Evolutionary conservation across 169 alveolate genomes (phyloP), one percentile per base, ranked within the genome.

Genomic region (Cystoisospora suis): DNA sequence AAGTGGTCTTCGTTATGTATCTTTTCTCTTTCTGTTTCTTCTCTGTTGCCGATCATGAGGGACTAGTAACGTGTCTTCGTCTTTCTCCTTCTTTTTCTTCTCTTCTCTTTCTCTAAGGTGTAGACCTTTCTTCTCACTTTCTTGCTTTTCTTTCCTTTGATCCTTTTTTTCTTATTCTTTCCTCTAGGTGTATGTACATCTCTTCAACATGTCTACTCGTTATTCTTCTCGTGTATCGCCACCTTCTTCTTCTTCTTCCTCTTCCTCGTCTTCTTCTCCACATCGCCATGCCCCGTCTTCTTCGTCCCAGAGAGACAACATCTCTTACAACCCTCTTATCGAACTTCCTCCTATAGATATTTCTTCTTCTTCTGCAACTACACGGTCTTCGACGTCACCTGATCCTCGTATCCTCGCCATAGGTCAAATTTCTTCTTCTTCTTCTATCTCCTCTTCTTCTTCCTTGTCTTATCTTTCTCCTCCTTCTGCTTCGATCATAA

Each of bases 251-350:
- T n/a, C 44, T 65, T 44, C 44, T 12, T 3, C n/a, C 77, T 27
- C 77, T 17, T 65, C 77, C 34, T 3, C 77, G n/a, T 65, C 77
- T 44, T 65, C 77, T n/a, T 65, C 65, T 53, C 65, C 12, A n/a
- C 15, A 3, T 9, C 72, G 15, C 72, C 29, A 58, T 58, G 72
- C 40, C 77, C 42, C 77, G 77, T n/a, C 77, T n/a, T 27, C 77
- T 1, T 20, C 77, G 77, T n/a, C n/a, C n/a, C n/a, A n/a, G n/a
- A n/a, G n/a, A n/a, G n/a, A n/a, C n/a, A n/a, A 44, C 6, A 15
- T 36, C 38, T 9, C 7, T 15, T 4, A 17, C 77, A 20, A 4
- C 44, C 42, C 77, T 36, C 77, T 6, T 36, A 65, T 65, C 12
- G 77, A 65, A 5, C 77, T 65, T 2, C 77, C 77, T 2, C 77